A percentile compares a stretch with the other conserved stretches of the same genome.
Evolutionary conservation across 2,329 filamentous ascomycete genomes (phyloP).

Genomic region (Penicillium carneum): DNA sequence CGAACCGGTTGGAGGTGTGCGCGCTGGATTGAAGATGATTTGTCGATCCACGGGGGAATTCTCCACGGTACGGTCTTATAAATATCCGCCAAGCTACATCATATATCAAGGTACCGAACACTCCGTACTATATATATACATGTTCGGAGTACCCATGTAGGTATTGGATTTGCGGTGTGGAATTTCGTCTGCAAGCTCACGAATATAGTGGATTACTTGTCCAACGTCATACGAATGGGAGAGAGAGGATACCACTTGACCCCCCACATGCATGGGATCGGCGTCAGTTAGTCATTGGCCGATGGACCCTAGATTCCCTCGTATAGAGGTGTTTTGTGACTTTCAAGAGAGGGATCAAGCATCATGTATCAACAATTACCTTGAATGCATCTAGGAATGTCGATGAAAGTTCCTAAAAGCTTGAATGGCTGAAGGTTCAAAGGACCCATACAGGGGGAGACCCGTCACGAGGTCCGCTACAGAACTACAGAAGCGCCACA

Average conservation of each 20-base stretch:
- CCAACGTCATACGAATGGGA: slow-evolving; percentile 10
- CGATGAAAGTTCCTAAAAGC: not conserved
- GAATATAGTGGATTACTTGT: not conserved
- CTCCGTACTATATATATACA: no score
- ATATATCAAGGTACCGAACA: not conserved
- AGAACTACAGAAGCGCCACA: slow-evolving; percentile 10
- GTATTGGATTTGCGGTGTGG: slow-evolving; percentile 10
- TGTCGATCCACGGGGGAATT: slow-evolving; percentile 30
- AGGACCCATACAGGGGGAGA: not conserved
- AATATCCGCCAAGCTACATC: not conserved
- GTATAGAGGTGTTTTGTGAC: not conserved
- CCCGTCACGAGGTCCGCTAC: slow-evolving; percentile 1
- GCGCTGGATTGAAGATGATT: slow-evolving; percentile 29
- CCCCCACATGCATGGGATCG: slow-evolving; percentile 16
- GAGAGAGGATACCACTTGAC: not conserved
- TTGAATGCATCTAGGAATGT: not conserved
- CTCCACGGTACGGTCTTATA: slow-evolving; percentile 22
- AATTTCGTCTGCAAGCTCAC: not conserved
- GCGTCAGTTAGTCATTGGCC: slow-evolving; percentile 1
- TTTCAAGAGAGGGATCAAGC: not conserved
- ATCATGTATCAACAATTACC: not conserved
- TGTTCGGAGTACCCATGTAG: no score
- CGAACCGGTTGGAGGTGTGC: slow-evolving; percentile 30
- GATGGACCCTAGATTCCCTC: slow-evolving; percentile 1
- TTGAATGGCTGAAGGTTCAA: not conserved